A percentile compares a stretch with the other conserved stretches of the same genome.
Conservation (phyloP, 495 filamentous ascomycete genomes). For the Chaetomidium leptoderma region DNA sequence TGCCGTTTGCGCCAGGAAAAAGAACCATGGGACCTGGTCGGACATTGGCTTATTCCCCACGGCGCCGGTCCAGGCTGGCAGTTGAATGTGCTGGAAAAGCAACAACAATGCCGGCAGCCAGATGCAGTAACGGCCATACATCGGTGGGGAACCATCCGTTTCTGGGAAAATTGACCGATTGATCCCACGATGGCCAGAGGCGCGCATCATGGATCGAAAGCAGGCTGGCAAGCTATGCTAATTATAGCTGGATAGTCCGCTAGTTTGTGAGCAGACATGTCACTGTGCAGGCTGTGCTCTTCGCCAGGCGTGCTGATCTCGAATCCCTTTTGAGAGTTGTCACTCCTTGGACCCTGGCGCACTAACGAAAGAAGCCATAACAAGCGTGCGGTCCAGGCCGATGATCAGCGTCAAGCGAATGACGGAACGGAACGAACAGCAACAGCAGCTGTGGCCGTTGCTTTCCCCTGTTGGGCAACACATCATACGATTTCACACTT, state of each 20-base stretch:
- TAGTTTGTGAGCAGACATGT: not conserved
- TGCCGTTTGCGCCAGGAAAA: not conserved
- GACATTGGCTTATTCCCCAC: not conserved
- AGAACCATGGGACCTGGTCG: not conserved
- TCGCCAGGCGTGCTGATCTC: not conserved
- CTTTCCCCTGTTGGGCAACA: constrained; percentile 12
- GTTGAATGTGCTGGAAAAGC: not conserved
- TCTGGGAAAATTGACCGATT: not conserved
- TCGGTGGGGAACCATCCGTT: not conserved
- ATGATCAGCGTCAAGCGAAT: constrained; percentile 31
- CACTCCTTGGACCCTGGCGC: not conserved
- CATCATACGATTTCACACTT: not conserved
- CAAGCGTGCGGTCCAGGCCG: constrained; percentile 24
- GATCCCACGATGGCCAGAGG: not conserved
- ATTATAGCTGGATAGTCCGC: no score
- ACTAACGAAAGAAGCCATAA: constrained; percentile 1
- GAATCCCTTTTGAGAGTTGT: not conserved
- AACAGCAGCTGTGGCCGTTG: constrained; percentile 7
- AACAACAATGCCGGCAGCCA: not conserved
- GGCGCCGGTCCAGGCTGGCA: not conserved
- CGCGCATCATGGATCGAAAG: not conserved
- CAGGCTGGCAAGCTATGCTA: no score
- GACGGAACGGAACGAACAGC: constrained; percentile 24
- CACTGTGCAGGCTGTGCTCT: not conserved
- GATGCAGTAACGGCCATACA: not conserved